phyloP scores from a whole-genome alignment of 2,329 filamentous ascomycete species.

The Stylonectria norvegica region DNA sequence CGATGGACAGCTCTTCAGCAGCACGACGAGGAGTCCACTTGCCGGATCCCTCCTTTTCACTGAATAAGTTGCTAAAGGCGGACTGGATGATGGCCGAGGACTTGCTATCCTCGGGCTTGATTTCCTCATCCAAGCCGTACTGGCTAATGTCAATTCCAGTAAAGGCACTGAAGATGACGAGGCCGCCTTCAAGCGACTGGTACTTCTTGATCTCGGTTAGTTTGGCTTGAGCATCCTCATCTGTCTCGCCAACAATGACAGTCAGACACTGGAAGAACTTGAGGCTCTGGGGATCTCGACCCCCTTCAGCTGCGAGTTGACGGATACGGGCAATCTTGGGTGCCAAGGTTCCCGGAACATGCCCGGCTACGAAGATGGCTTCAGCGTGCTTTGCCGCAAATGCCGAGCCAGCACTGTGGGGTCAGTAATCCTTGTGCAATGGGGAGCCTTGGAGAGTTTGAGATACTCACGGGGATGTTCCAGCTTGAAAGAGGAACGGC shows the following conservation, averaged over 20 bases:
- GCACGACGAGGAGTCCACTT: slow-evolving; percentile 5
- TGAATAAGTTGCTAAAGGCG: slow-evolving; percentile 6
- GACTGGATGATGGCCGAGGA: slow-evolving; percentile 6
- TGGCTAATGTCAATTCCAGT: slow-evolving; percentile 10
- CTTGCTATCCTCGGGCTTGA: slow-evolving; percentile 9
- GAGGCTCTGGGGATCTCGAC: slow-evolving; percentile 3
- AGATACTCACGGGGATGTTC: slow-evolving; percentile 45
- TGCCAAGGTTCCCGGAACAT: slow-evolving; percentile 24
- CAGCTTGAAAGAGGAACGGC: slow-evolving; percentile 59
- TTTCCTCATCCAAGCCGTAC: slow-evolving; percentile 6
- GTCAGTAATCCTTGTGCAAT: too few species aligned
- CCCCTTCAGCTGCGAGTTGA: neutral
- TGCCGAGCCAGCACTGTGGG: slow-evolving; percentile 40
- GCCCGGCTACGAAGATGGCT: slow-evolving; percentile 56
- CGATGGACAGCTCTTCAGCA: slow-evolving; percentile 5
- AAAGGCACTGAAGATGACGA: slow-evolving; percentile 12
- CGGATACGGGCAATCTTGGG: slow-evolving; percentile 5
- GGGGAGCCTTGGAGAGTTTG: neutral
- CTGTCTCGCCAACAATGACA: slow-evolving; percentile 2
- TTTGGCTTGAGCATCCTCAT: slow-evolving; percentile 4
- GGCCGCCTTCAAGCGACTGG: slow-evolving; percentile 3
- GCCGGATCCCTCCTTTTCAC: neutral
- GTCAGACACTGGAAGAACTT: slow-evolving; percentile 10
- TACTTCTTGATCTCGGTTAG: slow-evolving; percentile 3
- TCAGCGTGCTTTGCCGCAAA: slow-evolving; percentile 61